Base-by-base conservation (phyloP, 2,329 filamentous ascomycete genomes). In the Ceratocystis destructans region DNA sequence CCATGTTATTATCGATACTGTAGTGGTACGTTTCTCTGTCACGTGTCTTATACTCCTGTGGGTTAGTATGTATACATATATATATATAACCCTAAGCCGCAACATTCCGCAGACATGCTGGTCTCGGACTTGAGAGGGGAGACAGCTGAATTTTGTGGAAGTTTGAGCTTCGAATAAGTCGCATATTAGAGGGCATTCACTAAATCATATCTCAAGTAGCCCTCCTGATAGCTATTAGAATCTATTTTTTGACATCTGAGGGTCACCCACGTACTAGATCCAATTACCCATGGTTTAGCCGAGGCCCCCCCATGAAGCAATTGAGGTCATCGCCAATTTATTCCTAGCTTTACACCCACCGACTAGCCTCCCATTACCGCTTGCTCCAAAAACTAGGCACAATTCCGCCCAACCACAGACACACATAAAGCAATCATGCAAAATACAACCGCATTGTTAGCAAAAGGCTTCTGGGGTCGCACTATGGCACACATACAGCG, bases 401-500 rank as follows among this genome's bases (percentile, higher is more conserved):
- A 41, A 12, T 41, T 41, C 12, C 12, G 10, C 37, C 10, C 10
- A 41, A 41, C 10, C 37, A 77, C 75, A 1, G 77, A 76, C 2
- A 76, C 73, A 22, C 46, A 48, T n/a, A 48, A 2, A 50, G 20
- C 20, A 5, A 20, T 2, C 48, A 50, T 70, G 28, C 71, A 67
- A 61, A 4, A 72, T 75, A 3, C 74, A 70, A 20, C 79, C 62
- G 0, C 69, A 64, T 3, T 73, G 59, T 74, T 82, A 41, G 73
- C 75, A 68, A 83, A 79, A 73, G 79, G 82, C 75, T 83, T 87
- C 72, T 76, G 80, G 70, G 77, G 77, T 67, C 79, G 84, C 53
- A 87, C 83, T 71, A 61, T 84, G 46, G 82, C 86, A 62, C 83
- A 86, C 72, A 78, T 87, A 68, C 81, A 79, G 71, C 78, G 84